Base-by-base conservation (phyloP, 805 yeast genomes). In the Candida arabinofermentans region DNA sequence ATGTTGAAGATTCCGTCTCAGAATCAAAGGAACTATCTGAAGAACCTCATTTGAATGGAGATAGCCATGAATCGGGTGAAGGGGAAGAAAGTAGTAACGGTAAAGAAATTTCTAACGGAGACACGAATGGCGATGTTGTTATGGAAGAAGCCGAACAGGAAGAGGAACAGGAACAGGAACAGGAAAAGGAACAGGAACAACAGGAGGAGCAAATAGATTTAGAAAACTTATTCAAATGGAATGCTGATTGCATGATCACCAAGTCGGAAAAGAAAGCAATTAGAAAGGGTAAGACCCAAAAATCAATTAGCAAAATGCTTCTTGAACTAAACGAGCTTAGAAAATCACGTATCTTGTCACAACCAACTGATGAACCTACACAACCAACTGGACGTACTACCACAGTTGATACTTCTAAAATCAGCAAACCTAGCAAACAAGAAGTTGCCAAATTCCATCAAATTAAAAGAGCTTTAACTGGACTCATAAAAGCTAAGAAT, bases 261-360 rank as follows among this genome's bases (percentile, higher is more conserved):
- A 53, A 50, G 2, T 53, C 49, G 5, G 67, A 63, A 29, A 44
- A 47, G 32, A 47, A 55, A 9, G 50, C 50, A 8, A 49, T 63
- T 6, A 43, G 43, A 36, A 40, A 37, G 1, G 47, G 53, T 22
- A 42, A 46, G n/a, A 49, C 51, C 19, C 67, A 64, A 40, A 55
- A 71, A 37, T 60, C 67, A 16, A 67, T 81, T 27, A 69, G 72
- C 23, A 54, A 63, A 34, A 62, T 74, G 34, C 51, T 85, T 18
- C 49, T 69, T 9, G 72, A 77, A 43, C 58, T 85, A 21, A 75
- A 76, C 47, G 61, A 62, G 19, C 44, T 77, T 24, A 80, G 85
- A 56, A 65, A 71, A 14, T 17, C 19, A 13, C 29, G 41, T 24
- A 27, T 39, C 4, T 16, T 17, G 3, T 14, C 16, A 8, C 41